Evolutionary conservation across 352 stramenopile species (phyloP), one percentile per base, ranked within the genome.

Genomic region (Phytopythium helicoides): DNA sequence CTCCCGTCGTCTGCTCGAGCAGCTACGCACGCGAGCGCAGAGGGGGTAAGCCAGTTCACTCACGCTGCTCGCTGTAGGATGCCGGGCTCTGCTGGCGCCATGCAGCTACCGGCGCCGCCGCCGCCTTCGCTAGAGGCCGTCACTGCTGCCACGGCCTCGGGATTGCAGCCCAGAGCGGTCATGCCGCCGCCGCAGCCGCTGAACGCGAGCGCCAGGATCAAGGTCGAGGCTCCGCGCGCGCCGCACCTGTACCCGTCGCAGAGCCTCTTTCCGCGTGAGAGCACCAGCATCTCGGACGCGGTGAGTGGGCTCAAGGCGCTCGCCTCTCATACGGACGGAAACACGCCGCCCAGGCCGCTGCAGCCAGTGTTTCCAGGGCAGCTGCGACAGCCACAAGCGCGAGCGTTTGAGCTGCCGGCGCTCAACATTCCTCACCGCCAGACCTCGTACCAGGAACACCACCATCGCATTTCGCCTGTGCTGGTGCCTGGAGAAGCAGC

Each of bases 231-330:
- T 12, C 56, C 54, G 31, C 42, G 56, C 12, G 61, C 63, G 37
- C 61, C 56, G 41, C 52, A 53, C 4, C 31, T 66, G 56, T 65
- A 60, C 52, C 56, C 56, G 18, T 55, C 56, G 14, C 33, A 50
- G 16, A 52, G 22, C 23, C 45, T 59, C 14, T 68, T 65, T 12
- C 34, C 53, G 3, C 26, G 39, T 9, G 51, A 69, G 42, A 52
- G 47, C 23, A 48, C 50, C 4, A 39, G 50, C 5, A 56, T 33
- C 9, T 33, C 62, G 8, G 66, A 76, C 41, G 26, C 63, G 33
- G 67, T 77, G 64, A 61, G 70, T 11, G 64, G 57, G 10, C 61
- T 76, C 19, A 69, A 69, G 36, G 66, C 64, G 33, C 63, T 73
- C 23, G 64, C 60, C 23, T 56, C 52, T 0, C 64, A 73, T 37